These are phyloP conservation scores for Ilyonectria sp. DNA, from an alignment of 2,329 filamentous ascomycete genomes.

Conservation along the genomic window DNA sequence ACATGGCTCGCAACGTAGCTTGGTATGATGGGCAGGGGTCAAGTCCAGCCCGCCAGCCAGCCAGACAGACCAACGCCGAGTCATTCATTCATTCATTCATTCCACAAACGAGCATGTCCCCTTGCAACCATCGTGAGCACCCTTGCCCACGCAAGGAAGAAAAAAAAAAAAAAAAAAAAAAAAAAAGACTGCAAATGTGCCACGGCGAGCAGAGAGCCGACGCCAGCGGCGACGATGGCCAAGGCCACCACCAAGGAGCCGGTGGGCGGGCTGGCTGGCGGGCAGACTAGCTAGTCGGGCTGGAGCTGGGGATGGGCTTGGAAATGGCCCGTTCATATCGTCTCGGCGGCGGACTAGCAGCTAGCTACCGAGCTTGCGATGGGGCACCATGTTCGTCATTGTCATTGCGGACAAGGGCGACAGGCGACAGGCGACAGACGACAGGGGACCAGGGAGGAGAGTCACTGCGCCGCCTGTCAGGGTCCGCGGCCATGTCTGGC, in stretches of 20 bases:
- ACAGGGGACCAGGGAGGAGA: slow-evolving; percentile 21
- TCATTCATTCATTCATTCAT: slow-evolving; percentile 16
- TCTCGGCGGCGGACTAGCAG: slow-evolving; percentile 39
- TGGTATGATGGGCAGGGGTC: slow-evolving; percentile 14
- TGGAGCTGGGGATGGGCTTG: slow-evolving; percentile 42
- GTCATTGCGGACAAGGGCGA: slow-evolving; percentile 38
- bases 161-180: not conserved
- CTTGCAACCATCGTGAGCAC: slow-evolving; percentile 21
- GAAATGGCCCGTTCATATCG: slow-evolving; percentile 45
- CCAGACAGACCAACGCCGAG: slow-evolving; percentile 18
- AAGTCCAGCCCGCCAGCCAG: slow-evolving; percentile 4
- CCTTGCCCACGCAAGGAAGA: slow-evolving; percentile 1
- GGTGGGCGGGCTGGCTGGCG: slow-evolving; percentile 29
- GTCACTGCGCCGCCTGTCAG: slow-evolving; percentile 5
- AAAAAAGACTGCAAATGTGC: not conserved
- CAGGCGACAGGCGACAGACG: slow-evolving; percentile 23
- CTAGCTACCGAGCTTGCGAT: slow-evolving; percentile 49
- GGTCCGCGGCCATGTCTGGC: slow-evolving; percentile 2
- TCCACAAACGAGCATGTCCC: slow-evolving; percentile 5
- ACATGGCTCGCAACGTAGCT: not conserved
- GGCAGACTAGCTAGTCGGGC: slow-evolving; percentile 37
- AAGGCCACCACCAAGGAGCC: slow-evolving; percentile 15
- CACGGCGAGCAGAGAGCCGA: slow-evolving; percentile 9
- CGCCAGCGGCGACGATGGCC: slow-evolving; percentile 10
- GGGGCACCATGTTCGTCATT: slow-evolving; percentile 49